phyloP scores from a whole-genome alignment of 371 early-diverging fungal genomes.

The Aphelidium insulamus region DNA sequence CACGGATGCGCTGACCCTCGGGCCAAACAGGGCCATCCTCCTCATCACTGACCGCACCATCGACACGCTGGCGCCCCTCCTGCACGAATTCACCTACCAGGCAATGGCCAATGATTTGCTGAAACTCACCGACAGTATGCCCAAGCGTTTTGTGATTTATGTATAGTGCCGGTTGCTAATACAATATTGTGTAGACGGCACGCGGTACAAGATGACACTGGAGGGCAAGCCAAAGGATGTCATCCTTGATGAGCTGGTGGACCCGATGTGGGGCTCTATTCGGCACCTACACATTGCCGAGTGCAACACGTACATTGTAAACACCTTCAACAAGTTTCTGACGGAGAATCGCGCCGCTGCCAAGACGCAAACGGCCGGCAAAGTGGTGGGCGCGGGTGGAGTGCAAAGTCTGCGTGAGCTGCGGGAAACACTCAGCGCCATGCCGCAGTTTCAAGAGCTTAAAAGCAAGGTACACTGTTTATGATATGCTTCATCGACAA shows the following conservation, averaged over 20 bases:
- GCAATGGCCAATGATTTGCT: conserved; percentile 75
- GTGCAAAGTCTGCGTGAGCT: conserved; percentile 44
- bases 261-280: conserved; percentile 48
- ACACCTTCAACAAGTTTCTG: conserved; percentile 55
- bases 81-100: conserved; percentile 88
- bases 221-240: conserved; percentile 33
- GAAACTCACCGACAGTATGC: conserved; percentile 40
- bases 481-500: not conserved
- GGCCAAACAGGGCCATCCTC: conserved; percentile 43
- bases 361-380: conserved; percentile 9
- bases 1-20: not conserved
- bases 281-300: conserved; percentile 88
- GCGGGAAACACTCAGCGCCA: conserved; percentile 60
- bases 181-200: too few relatives aligned
- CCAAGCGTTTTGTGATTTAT: conserved; percentile 2
- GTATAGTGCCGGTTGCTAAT: not conserved
- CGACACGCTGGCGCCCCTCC: conserved; percentile 59
- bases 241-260: conserved; percentile 39
- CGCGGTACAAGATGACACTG: conserved; percentile 4
- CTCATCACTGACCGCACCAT: conserved; percentile 73
- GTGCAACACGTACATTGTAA: conserved; percentile 51
- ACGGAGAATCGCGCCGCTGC: conserved; percentile 33
- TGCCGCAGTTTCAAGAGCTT: conserved; percentile 84
- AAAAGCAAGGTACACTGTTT: conserved; percentile 32
- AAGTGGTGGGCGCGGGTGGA: conserved; percentile 25